phyloP scores from a whole-genome alignment of 2,329 filamentous ascomycete genomes.

The Talaromyces amestolkiae region DNA sequence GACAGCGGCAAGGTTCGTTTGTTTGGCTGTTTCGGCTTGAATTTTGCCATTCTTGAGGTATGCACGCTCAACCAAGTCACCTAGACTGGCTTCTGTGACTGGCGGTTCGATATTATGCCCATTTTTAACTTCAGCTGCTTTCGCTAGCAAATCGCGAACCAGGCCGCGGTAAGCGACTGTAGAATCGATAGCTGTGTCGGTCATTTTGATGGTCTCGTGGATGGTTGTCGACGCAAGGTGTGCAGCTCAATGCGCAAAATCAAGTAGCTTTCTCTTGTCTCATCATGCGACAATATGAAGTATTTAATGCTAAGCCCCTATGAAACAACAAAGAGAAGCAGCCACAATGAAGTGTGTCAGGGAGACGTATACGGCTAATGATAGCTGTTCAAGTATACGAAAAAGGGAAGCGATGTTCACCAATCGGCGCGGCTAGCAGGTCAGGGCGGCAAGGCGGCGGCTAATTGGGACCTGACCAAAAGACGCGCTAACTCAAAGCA shows the following conservation, averaged over 20 bases:
- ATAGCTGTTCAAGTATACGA: neutral
- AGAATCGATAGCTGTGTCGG: constrained; percentile 34
- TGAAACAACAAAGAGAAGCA: neutral
- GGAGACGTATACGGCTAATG: neutral
- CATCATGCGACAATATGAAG: neutral
- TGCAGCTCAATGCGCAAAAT: constrained; percentile 2
- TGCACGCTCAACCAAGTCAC: constrained; percentile 42
- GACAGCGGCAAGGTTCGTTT: constrained; percentile 63
- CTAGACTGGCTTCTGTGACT: constrained; percentile 64
- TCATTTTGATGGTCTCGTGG: constrained; percentile 15
- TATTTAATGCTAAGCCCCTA: neutral
- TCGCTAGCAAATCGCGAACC: constrained; percentile 57
- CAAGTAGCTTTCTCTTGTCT: neutral
- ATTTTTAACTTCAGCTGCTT: constrained; percentile 60
- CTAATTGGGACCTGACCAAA: constrained; percentile 26
- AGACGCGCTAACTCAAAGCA: constrained; percentile 22
- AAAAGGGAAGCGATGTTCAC: constrained; percentile 14
- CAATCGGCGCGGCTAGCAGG: constrained; percentile 24
- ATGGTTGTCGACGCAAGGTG: neutral
- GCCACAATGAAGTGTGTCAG: neutral
- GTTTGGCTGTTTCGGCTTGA: constrained; percentile 41
- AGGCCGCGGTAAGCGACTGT: constrained; percentile 51
- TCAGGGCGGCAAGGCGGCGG: constrained; percentile 2
- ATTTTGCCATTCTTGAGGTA: constrained; percentile 29
- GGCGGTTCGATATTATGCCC: constrained; percentile 67